Evolutionary conservation across 352 stramenopile species (phyloP).

Genomic region (Globisporangium mamillatum): DNA sequence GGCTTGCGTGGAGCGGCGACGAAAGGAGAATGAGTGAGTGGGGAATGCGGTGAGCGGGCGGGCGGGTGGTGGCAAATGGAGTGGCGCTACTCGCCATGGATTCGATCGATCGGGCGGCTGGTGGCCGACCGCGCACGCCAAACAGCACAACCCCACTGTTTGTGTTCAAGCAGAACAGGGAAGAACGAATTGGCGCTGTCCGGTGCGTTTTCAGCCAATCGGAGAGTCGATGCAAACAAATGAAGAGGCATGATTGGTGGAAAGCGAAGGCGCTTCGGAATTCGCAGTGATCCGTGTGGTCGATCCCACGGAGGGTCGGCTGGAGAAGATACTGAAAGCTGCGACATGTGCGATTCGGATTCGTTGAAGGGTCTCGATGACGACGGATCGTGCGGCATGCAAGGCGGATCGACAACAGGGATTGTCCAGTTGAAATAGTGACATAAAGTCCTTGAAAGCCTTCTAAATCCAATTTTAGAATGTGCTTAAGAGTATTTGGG

Average conservation of each 20-base stretch:
- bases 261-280: background rate
- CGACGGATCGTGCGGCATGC: background rate
- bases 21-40: conserved; percentile 10
- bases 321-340: background rate
- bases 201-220: background rate
- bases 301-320: background rate
- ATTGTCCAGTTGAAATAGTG: background rate
- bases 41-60: background rate
- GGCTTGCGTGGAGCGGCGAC: conserved; percentile 9
- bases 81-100: conserved; percentile 1
- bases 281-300: background rate
- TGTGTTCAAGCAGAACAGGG: conserved; percentile 2
- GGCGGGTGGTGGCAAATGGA: background rate
- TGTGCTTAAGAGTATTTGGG: too few relatives aligned
- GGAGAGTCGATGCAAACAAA: background rate
- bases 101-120: conserved; percentile 2
- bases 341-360: conserved; percentile 1
- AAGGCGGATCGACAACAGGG: background rate
- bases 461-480: too few relatives aligned
- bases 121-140: background rate
- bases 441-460: background rate
- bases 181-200: background rate
- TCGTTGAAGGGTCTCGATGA: conserved; percentile 7
- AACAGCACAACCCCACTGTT: background rate
- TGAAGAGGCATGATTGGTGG: background rate